Base-by-base conservation (phyloP, 208 protist genomes). In the Leptomonas pyrrhocoris region DNA sequence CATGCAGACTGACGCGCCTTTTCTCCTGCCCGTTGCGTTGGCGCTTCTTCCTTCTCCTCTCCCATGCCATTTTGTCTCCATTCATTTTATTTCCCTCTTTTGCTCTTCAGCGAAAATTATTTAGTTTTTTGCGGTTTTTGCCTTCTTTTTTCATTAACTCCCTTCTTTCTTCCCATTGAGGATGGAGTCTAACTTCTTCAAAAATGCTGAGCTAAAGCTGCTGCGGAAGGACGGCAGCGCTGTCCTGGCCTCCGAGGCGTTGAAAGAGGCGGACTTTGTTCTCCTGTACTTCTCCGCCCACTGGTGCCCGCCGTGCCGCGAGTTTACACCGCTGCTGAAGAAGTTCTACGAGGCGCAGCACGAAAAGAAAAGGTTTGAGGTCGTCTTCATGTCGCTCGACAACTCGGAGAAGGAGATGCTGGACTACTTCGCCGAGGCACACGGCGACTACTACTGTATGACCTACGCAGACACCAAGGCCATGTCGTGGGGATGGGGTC, bases 281-380 rank as follows among this genome's bases (percentile, higher is more conserved):
- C 80, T 88, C 34, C 75, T 93, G 48, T 97, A 96, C 81, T 96
- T 95, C 77, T 89, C 76, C 21, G 89, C 94, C 15, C 89, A 84
- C 62, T 96, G 90, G 90, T 96, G 91, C 82, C 88, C 89, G 19
- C 91, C 93, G 28, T 96, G 91, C 84, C 77, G 88, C 36, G 51
- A 45, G 38, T 96, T 96, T 77, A 97, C 93, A 11, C 90, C 91
- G 0, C 21, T 70, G 16, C 77, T 97, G 12, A 50, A 28, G n/a
- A 66, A 86, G 36, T 84, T 90, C 68, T 95, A 95, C 72, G 63
- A 83, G 34, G 71, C 77, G 28, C 56, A 72, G 55, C 42, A 68
- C 18, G 51, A 46, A 40, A 27, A 75, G n/a, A 84, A 84, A 51
- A 84, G 87, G 42, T 90, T 93, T 42, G 87, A 89, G 36, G 43